Evolutionary conservation across 495 filamentous ascomycete species (phyloP).

Genomic region (Penicillium odoratum): DNA sequence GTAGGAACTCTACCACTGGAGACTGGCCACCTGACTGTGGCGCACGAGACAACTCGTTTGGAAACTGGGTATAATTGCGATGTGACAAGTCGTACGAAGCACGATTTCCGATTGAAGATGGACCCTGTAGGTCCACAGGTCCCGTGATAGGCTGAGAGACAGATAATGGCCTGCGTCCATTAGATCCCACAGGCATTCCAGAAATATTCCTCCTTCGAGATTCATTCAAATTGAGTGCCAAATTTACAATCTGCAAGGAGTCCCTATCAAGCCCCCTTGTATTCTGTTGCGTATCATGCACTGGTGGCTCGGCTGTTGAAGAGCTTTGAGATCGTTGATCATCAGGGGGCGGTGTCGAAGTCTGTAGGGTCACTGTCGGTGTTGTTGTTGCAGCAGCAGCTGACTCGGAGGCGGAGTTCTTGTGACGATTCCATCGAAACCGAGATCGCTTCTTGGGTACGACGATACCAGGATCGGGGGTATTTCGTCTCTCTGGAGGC

Average conservation of each 20-base stretch:
- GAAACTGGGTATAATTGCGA: constrained; percentile 20
- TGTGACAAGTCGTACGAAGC: constrained; percentile 16
- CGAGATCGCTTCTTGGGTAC: constrained; percentile 42
- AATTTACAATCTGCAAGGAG: constrained; percentile 82
- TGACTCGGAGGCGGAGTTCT: constrained; percentile 27
- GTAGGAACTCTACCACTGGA: constrained; percentile 33
- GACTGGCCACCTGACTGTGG: constrained; percentile 17
- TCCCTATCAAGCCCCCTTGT: constrained; percentile 61
- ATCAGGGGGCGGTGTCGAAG: constrained; percentile 10
- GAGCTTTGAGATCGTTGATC: constrained; percentile 12
- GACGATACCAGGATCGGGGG: constrained; percentile 33
- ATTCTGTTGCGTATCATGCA: constrained; percentile 14
- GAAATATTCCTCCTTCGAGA: constrained; percentile 61
- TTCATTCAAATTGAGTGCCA: constrained; percentile 86
- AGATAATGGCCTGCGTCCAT: constrained; percentile 45
- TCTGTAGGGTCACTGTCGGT: constrained; percentile 8
- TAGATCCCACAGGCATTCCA: constrained; percentile 54
- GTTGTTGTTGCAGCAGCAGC: constrained; percentile 6
- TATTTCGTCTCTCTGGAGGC: constrained; percentile 33
- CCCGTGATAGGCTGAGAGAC: constrained; percentile 27
- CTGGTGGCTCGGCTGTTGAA: constrained; percentile 12
- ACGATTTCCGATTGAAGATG: constrained; percentile 17
- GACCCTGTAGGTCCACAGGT: constrained; percentile 19
- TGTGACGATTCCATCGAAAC: constrained; percentile 41
- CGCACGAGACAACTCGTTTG: constrained; percentile 13